Evolutionary conservation across 106 monocot species (phyloP), one percentile per base, ranked within the genome.

Genomic region (Dioscorea alata): DNA sequence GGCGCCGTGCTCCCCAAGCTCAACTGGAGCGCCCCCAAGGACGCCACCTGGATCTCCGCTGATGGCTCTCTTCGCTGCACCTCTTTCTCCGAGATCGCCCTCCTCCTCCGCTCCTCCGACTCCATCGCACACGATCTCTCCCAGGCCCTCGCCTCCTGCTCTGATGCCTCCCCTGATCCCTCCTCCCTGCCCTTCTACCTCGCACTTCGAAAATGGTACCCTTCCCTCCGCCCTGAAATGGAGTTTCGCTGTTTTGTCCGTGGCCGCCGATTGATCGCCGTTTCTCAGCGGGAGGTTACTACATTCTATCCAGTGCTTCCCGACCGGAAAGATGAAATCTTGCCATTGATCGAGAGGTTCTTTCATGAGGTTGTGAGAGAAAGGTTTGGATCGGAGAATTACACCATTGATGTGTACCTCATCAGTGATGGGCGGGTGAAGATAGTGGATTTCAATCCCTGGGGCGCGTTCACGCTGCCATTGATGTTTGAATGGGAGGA

Each of bases 21-120:
- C 25, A 97, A 97, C 74, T 97, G 96, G 96, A 89, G 89, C 70
- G 67, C 88, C 6, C 96, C 96, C 9, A 97, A 86, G 53, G 92
- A 97, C 64, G 96, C 96, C 25, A 77, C 96, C 14, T 86, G 79
- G 78, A 88, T 97, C 59, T 71, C 80, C 56, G 23, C 82, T 48
- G 75, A 82, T 15, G 91, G 89, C 10, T 74, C 84, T 17, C 80
- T 92, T 23, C 79, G 78, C 32, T 97, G 92, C 80, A 60, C 74
- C 31, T 79, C 86, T 33, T 85, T 97, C 71, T 64, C 88, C 15
- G 96, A 92, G 25, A 78, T 92, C 21, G 84, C 78, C 32, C 82
- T 97, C 34, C 83, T 96, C 13, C 89, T 97, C 67, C 88, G 81
- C 62, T 82, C 96, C 24, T 97, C 96, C 34, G 92, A 97, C 66